Conservation (phyloP, 768 basidiomycete species). For the Amanita pseudoporphyria region DNA sequence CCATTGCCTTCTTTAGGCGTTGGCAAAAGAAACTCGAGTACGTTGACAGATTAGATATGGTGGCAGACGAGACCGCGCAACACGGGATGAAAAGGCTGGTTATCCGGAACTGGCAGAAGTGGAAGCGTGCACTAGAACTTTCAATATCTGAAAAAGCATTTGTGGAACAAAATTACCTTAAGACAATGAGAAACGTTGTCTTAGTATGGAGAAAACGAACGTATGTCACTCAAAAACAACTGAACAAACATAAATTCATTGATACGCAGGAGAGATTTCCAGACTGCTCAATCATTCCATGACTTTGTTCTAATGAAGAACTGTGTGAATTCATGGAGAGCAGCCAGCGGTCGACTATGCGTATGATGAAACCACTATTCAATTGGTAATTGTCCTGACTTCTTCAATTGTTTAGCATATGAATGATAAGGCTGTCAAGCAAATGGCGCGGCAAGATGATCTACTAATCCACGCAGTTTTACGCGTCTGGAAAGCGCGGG, state of each 20-base stretch:
- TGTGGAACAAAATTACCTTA: conserved; percentile 30
- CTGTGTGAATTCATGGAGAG: conserved; percentile 46
- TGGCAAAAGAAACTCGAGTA: conserved; percentile 43
- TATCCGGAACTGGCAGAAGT: conserved; percentile 42
- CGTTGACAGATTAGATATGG: conserved; percentile 33
- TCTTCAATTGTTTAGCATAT: conserved; percentile 29
- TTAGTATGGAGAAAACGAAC: conserved; percentile 43
- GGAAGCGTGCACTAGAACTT: conserved; percentile 40
- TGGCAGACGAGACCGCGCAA: conserved; percentile 40
- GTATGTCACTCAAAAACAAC: conserved; percentile 12
- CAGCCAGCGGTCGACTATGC: conserved; percentile 35
- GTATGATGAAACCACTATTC: conserved; percentile 25
- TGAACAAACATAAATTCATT: not conserved
- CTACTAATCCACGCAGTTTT: conserved; percentile 48
- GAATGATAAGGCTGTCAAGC: conserved; percentile 47
- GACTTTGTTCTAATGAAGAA: conserved; percentile 33
- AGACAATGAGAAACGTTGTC: conserved; percentile 40
- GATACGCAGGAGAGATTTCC: conserved; percentile 33
- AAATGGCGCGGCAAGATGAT: conserved; percentile 45
- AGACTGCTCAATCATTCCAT: conserved; percentile 33
- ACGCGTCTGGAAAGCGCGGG: conserved; percentile 61
- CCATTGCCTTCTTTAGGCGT: conserved; percentile 31
- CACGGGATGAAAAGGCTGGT: conserved; percentile 27
- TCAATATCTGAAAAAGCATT: conserved; percentile 36
- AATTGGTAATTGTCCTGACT: not conserved